Evolutionary conservation across 257 asterid genomes (phyloP).

Genomic region (Linaria vulgaris): DNA sequence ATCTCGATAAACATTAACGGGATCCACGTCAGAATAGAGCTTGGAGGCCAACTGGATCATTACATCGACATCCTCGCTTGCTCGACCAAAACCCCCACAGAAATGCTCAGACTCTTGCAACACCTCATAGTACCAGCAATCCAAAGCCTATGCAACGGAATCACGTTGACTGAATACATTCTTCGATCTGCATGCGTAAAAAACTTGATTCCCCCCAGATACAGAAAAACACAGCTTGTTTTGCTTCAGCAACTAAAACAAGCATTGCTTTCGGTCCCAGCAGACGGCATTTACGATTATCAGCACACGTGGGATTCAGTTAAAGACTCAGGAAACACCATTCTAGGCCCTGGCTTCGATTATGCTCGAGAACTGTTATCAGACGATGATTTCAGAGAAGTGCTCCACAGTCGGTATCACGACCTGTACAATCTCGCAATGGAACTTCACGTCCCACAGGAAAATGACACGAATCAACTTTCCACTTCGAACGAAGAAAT

Average conservation of each 20-base stretch:
- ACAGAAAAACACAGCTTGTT: slow-evolving; percentile 55
- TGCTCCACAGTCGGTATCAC: slow-evolving; percentile 70
- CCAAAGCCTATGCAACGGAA: slow-evolving; percentile 58
- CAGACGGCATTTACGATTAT: slow-evolving; percentile 79
- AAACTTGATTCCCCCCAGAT: slow-evolving; percentile 62
- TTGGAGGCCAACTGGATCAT: slow-evolving; percentile 67
- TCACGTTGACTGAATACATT: slow-evolving; percentile 57
- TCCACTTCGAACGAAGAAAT: slow-evolving; percentile 44
- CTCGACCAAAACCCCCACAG: slow-evolving; percentile 71
- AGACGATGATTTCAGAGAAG: slow-evolving; percentile 88
- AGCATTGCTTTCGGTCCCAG: slow-evolving; percentile 78
- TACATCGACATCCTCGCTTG: slow-evolving; percentile 73
- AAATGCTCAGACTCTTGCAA: slow-evolving; percentile 69
- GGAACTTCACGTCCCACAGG: slow-evolving; percentile 75
- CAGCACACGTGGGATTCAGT: slow-evolving; percentile 83
- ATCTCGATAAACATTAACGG: slow-evolving; percentile 66
- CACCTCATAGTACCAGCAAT: slow-evolving; percentile 70
- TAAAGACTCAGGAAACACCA: slow-evolving; percentile 52
- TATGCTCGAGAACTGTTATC: slow-evolving; percentile 77
- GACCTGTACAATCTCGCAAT: slow-evolving; percentile 79
- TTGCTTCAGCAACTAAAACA: slow-evolving; percentile 56
- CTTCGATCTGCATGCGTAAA: slow-evolving; percentile 74
- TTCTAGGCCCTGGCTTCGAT: slow-evolving; percentile 61
- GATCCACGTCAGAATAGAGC: slow-evolving; percentile 69
- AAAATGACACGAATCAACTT: slow-evolving; percentile 34